phyloP scores from a whole-genome alignment of 805 yeast species.

The Komagataella ulmi region DNA sequence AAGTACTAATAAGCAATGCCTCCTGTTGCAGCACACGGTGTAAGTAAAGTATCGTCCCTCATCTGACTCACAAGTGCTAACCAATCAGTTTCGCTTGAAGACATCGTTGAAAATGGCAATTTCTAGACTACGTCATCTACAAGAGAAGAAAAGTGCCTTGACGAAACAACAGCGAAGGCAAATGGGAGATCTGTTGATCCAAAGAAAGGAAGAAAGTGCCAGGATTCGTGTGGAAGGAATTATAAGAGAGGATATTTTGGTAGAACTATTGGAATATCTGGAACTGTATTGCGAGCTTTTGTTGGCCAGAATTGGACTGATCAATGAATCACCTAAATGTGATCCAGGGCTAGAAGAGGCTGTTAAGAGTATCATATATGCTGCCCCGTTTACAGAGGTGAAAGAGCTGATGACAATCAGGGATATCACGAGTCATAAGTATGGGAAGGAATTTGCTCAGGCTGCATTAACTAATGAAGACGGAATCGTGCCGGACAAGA shows the following conservation, averaged over 20 bases:
- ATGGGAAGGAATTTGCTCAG: constrained; percentile 54
- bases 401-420: constrained; percentile 52
- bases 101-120: constrained; percentile 53
- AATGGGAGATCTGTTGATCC: constrained; percentile 55
- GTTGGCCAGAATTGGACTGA: constrained; percentile 56
- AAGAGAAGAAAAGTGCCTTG: constrained; percentile 61
- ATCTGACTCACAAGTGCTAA: background rate
- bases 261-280: constrained; percentile 65
- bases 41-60: constrained; percentile 4
- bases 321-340: constrained; percentile 23
- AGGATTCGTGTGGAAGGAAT: constrained; percentile 73
- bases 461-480: constrained; percentile 38
- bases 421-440: constrained; percentile 48
- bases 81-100: constrained; percentile 10
- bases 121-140: constrained; percentile 54
- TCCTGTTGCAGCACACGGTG: constrained; percentile 15
- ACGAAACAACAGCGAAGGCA: constrained; percentile 62
- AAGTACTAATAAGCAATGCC: constrained; percentile 8
- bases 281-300: constrained; percentile 76
- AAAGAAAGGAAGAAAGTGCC: constrained; percentile 74
- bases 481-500: constrained; percentile 52
- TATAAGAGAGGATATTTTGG: constrained; percentile 68
- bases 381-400: constrained; percentile 63
- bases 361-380: constrained; percentile 50
- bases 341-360: constrained; percentile 67